phyloP scores from a whole-genome alignment of 192 early-diverging fungal species.

The Geosiphon pyriformis region DNA sequence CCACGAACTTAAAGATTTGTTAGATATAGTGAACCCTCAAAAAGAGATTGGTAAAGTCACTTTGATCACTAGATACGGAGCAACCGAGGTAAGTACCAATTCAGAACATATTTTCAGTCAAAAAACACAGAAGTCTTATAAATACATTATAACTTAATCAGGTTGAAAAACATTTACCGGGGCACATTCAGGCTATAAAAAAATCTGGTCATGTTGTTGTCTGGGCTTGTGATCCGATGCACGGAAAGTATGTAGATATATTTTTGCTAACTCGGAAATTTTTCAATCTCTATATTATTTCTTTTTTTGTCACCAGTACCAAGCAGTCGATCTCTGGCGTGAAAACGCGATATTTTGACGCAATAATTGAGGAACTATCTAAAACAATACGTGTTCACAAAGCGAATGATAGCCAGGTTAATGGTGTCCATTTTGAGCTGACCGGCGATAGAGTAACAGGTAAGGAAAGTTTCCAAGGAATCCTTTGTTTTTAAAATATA shows the following conservation, averaged over 20 bases:
- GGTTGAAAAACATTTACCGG: conserved; percentile 76
- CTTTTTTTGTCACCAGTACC: conserved; percentile 45
- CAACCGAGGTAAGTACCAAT: conserved; percentile 44
- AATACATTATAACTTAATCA: background rate
- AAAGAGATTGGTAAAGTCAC: conserved; percentile 89
- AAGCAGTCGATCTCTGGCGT: conserved; percentile 72
- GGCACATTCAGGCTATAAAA: conserved; percentile 88
- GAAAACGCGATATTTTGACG: conserved; percentile 88
- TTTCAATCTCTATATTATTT: background rate
- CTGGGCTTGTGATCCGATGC: conserved; percentile 98
- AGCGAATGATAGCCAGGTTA: conserved; percentile 62
- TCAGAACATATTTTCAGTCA: too few relatives aligned
- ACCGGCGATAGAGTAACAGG: conserved; percentile 96
- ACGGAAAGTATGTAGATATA: conserved; percentile 70
- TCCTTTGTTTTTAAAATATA: too few relatives aligned
- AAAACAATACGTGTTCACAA: conserved; percentile 80
- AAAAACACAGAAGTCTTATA: too few relatives aligned
- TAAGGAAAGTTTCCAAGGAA: conserved; percentile 19
- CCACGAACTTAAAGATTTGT: conserved; percentile 72
- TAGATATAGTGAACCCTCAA: conserved; percentile 84
- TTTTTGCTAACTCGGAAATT: background rate
- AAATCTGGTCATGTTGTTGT: conserved; percentile 80
- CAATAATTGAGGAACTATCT: conserved; percentile 84
- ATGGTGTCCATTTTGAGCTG: conserved; percentile 95
- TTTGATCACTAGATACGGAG: conserved; percentile 93